Percentiles rank a stretch among this genome's conserved stretches.
These are phyloP conservation scores for Papiliotrema nemorosa DNA, from an alignment of 1,284 basidiomycete genomes.

Conservation along the genomic window DNA sequence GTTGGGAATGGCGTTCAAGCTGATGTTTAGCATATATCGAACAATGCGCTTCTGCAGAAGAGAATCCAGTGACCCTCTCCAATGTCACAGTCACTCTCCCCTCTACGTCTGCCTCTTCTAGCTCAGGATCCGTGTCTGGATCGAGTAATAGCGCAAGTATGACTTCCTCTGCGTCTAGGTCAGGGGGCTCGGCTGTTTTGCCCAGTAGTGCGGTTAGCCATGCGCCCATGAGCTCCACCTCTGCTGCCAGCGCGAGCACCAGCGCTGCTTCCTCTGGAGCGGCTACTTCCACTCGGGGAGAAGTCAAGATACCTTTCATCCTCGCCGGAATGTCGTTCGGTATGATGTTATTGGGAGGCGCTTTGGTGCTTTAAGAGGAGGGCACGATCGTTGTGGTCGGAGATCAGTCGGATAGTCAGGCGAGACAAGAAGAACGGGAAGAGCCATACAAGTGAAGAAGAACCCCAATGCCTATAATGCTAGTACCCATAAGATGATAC, in stretches of 20 bases:
- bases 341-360: not conserved
- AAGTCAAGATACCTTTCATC: not conserved
- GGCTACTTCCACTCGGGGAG: not conserved
- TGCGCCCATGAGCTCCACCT: not conserved
- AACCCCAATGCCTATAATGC: too few relatives aligned
- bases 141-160: not conserved
- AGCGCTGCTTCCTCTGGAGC: not conserved
- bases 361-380: too few relatives aligned
- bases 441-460: too few relatives aligned
- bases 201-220: not conserved
- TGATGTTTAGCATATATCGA: slow-evolving; percentile 16
- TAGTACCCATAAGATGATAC: too few relatives aligned
- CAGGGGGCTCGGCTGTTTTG: not conserved
- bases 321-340: not conserved
- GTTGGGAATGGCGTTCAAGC: too few relatives aligned
- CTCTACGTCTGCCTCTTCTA: not conserved
- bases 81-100: slow-evolving; percentile 16
- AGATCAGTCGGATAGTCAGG: too few relatives aligned
- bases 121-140: not conserved
- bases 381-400: too few relatives aligned
- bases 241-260: not conserved
- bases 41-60: slow-evolving; percentile 11
- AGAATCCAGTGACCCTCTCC: slow-evolving; percentile 11
- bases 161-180: not conserved
- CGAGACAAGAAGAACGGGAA: too few relatives aligned